Evolutionary conservation across 371 early-diverging fungal genomes (phyloP).

Genomic region (Blakeslea trispora): DNA sequence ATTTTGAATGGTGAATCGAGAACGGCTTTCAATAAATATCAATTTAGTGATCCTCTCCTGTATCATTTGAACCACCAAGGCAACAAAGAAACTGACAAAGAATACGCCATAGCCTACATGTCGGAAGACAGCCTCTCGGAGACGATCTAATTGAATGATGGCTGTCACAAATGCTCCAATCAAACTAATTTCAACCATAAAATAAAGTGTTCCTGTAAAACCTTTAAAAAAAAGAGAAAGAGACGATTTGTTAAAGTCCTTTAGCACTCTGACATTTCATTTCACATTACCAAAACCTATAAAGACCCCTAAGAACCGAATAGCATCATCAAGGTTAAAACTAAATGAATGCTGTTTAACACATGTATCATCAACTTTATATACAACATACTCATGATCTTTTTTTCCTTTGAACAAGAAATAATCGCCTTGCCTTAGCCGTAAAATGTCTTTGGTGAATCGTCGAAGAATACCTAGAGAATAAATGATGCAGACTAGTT

Average conservation of each 20-base stretch:
- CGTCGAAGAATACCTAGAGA: conserved; percentile 46
- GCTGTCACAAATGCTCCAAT: conserved; percentile 38
- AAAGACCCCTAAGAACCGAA: conserved; percentile 49
- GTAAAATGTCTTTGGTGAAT: conserved; percentile 46
- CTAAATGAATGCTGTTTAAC: not conserved
- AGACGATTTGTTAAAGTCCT: too few relatives aligned
- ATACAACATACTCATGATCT: conserved; percentile 36
- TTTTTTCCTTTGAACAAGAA: conserved; percentile 50
- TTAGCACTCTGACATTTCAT: not conserved
- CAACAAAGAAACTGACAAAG: conserved; percentile 50
- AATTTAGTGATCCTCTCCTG: conserved; percentile 45
- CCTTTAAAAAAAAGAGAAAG: conserved; percentile 17
- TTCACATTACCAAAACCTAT: conserved; percentile 44
- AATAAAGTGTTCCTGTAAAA: conserved; percentile 50
- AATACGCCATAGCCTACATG: conserved; percentile 44
- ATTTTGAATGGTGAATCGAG: conserved; percentile 37
- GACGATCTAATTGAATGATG: conserved; percentile 34
- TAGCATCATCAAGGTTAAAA: conserved; percentile 48
- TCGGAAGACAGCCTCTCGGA: conserved; percentile 33
- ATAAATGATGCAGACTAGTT: conserved; percentile 42
- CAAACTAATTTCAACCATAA: conserved; percentile 42
- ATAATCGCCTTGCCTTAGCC: conserved; percentile 46
- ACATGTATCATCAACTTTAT: too few relatives aligned
- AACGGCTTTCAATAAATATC: conserved; percentile 38
- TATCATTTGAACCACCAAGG: conserved; percentile 44